phyloP scores from a whole-genome alignment of 192 early-diverging fungal species.

The Coemansia javaensis region DNA sequence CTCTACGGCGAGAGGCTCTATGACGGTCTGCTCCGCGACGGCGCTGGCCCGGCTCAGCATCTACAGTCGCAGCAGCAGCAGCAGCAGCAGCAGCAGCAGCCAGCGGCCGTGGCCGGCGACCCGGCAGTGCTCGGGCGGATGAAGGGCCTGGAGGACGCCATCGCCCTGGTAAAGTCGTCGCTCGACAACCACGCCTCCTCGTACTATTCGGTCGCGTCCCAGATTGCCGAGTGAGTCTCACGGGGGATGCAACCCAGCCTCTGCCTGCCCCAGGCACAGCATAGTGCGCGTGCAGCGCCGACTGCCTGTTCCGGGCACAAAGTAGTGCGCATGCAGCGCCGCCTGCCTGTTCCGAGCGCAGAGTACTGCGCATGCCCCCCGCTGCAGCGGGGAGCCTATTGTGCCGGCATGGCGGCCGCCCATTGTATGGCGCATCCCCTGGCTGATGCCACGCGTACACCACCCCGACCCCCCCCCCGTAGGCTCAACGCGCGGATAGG shows the following conservation, averaged over 20 bases:
- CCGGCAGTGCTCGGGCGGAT: conserved; percentile 25
- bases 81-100: not conserved
- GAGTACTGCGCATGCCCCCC: too few relatives aligned
- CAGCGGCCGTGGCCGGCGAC: not conserved
- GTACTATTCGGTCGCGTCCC: conserved; percentile 49
- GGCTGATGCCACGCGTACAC: not conserved
- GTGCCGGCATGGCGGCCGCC: not conserved
- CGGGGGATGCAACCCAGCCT: too few relatives aligned
- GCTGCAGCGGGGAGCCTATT: too few relatives aligned
- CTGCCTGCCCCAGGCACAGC: too few relatives aligned
- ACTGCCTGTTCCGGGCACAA: too few relatives aligned
- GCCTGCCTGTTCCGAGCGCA: too few relatives aligned
- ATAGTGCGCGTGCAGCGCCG: too few relatives aligned
- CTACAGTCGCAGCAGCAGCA: not conserved
- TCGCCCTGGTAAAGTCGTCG: conserved; percentile 39
- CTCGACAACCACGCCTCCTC: conserved; percentile 45
- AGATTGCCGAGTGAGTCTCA: conserved; percentile 45
- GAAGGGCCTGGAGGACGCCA: conserved; percentile 31
- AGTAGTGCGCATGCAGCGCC: too few relatives aligned
- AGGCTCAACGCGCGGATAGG: conserved; percentile 41
- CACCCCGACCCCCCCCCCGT: too few relatives aligned
- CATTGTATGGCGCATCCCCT: not conserved
- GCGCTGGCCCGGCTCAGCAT: too few relatives aligned
- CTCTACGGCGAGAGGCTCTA: too few relatives aligned
- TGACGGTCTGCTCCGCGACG: too few relatives aligned